Conservation (phyloP, 2,329 filamentous ascomycete genomes). For the Neopestalotiopsis clavispora region DNA sequence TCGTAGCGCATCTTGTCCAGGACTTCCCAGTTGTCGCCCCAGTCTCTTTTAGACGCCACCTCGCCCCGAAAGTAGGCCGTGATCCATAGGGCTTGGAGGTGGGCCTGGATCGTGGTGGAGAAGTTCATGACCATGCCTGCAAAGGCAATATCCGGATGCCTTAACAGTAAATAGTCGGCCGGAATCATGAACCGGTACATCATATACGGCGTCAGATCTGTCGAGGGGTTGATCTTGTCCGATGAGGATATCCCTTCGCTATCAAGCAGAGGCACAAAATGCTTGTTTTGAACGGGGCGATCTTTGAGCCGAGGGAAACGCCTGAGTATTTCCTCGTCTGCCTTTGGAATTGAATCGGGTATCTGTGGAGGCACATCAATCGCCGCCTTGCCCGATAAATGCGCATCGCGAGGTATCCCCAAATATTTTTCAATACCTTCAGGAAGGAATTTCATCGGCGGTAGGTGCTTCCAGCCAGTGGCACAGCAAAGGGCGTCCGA, state of each 20-base stretch:
- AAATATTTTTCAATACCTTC: slow-evolving; percentile 45
- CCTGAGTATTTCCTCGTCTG: slow-evolving; percentile 54
- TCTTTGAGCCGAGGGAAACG: slow-evolving; percentile 53
- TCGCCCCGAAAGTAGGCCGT: slow-evolving; percentile 59
- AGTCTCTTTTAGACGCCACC: slow-evolving; percentile 32
- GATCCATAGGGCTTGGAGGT: slow-evolving; percentile 58
- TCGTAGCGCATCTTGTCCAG: slow-evolving; percentile 53
- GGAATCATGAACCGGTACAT: slow-evolving; percentile 53
- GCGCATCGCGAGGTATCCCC: slow-evolving; percentile 46
- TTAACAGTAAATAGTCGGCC: slow-evolving; percentile 36
- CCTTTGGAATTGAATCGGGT: slow-evolving; percentile 39
- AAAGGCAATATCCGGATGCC: slow-evolving; percentile 52
- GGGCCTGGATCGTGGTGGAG: slow-evolving; percentile 47
- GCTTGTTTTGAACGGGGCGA: slow-evolving; percentile 51
- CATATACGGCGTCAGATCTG: slow-evolving; percentile 42
- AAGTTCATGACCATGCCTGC: slow-evolving; percentile 50
- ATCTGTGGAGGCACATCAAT: not conserved
- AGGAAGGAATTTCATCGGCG: slow-evolving; percentile 49
- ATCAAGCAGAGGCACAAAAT: slow-evolving; percentile 47
- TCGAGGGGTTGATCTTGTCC: slow-evolving; percentile 29
- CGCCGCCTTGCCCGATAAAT: slow-evolving; percentile 27
- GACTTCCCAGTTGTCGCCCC: slow-evolving; percentile 31
- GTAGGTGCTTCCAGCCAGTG: slow-evolving; percentile 59
- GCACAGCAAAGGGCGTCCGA: slow-evolving; percentile 58
- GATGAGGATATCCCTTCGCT: slow-evolving; percentile 32